Conservation (phyloP, 208 protist species). For the Acanthamoeba lenticulata region DNA sequence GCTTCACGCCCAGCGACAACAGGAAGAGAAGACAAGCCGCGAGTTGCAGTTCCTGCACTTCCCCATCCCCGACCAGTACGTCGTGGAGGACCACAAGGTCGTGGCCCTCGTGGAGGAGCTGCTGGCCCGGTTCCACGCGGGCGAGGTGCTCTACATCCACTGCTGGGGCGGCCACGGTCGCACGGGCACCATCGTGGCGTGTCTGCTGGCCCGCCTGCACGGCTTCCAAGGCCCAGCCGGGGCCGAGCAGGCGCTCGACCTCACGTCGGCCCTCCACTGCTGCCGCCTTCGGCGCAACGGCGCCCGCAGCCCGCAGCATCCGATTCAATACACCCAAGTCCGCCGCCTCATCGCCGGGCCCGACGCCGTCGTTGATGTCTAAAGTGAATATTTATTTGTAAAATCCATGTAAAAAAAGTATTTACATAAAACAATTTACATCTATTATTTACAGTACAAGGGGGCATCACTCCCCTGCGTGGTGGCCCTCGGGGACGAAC, state of each 20-base stretch:
- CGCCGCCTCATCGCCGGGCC: not conserved
- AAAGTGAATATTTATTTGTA: too few relatives aligned
- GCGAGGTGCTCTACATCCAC: conserved; percentile 1
- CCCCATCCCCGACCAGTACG: not conserved
- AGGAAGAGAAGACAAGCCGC: not conserved
- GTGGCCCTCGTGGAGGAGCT: conserved; percentile 11
- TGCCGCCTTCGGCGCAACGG: not conserved
- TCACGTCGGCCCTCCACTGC: not conserved
- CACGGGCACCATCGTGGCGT: conserved; percentile 24
- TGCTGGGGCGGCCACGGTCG: conserved; percentile 15
- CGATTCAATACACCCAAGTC: not conserved
- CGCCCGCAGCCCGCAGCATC: not conserved
- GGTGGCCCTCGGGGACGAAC: too few relatives aligned
- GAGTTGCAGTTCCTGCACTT: conserved; percentile 42
- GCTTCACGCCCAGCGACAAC: not conserved
- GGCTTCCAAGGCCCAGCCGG: not conserved
- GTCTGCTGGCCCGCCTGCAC: not conserved
- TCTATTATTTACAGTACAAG: too few relatives aligned
- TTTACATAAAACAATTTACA: too few relatives aligned
- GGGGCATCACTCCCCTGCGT: too few relatives aligned
- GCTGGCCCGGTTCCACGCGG: not conserved
- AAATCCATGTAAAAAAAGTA: too few relatives aligned
- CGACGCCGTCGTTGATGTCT: too few relatives aligned
- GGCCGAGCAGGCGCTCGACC: not conserved
- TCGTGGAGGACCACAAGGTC: conserved; percentile 49